phyloP scores from a whole-genome alignment of 768 basidiomycete genomes.

The Lactarius evosmus region DNA sequence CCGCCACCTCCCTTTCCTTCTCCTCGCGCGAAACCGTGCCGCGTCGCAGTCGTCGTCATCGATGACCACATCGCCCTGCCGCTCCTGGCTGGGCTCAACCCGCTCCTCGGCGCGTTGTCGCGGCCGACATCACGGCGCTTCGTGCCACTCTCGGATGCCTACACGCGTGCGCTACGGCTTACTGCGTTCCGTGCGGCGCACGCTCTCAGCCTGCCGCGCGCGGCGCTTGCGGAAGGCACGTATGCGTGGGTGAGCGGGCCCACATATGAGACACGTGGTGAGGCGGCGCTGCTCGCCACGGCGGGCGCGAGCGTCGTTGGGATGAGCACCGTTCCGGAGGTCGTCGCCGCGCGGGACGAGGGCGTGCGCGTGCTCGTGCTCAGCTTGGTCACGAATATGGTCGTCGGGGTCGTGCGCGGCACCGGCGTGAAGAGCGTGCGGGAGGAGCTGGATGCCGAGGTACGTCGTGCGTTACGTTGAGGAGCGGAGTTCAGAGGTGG shows the following conservation, averaged over 20 bases:
- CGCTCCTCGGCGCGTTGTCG: slow-evolving; percentile 68
- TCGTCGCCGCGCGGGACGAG: slow-evolving; percentile 73
- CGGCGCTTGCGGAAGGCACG: slow-evolving; percentile 71
- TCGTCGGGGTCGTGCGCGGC: slow-evolving; percentile 57
- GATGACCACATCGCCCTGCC: slow-evolving; percentile 85
- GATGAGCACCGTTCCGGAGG: slow-evolving; percentile 92
- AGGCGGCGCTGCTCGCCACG: slow-evolving; percentile 69
- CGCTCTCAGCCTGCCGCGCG: slow-evolving; percentile 48
- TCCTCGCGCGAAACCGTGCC: slow-evolving; percentile 3
- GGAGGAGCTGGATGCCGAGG: slow-evolving; percentile 50
- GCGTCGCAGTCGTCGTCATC: slow-evolving; percentile 65
- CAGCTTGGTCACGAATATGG: slow-evolving; percentile 83
- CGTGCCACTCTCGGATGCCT: slow-evolving; percentile 80
- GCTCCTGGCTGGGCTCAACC: slow-evolving; percentile 72
- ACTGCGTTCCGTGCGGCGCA: slow-evolving; percentile 70
- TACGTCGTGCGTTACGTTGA: slow-evolving; percentile 33
- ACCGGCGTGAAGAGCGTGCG: slow-evolving; percentile 39
- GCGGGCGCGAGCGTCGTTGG: slow-evolving; percentile 89
- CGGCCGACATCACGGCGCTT: slow-evolving; percentile 67
- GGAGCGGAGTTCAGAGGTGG: too few relatives aligned
- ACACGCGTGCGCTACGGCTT: slow-evolving; percentile 67
- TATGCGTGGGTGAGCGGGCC: slow-evolving; percentile 93
- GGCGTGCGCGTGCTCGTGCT: slow-evolving; percentile 74
- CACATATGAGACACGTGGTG: slow-evolving; percentile 86
- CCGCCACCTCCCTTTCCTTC: background rate